These are phyloP conservation scores for Pholiota conissans DNA, from an alignment of 768 basidiomycete species.

Conservation along the genomic window DNA sequence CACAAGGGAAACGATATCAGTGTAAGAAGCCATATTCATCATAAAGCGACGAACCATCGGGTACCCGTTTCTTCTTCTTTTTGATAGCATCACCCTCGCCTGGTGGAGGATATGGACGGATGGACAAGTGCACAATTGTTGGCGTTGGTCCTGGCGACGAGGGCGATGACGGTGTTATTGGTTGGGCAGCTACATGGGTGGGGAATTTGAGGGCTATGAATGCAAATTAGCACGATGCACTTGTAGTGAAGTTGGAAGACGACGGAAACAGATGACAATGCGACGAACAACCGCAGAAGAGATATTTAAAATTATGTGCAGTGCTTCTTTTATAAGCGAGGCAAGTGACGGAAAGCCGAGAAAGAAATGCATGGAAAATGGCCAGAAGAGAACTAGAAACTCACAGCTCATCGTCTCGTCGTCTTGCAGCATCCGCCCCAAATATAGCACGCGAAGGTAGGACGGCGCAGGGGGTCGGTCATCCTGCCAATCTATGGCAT, in stretches of 20 bases:
- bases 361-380: not conserved
- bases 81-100: conserved; percentile 50
- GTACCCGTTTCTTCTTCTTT: conserved; percentile 49
- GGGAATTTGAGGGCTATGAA: conserved; percentile 40
- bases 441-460: conserved; percentile 71
- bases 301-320: not conserved
- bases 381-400: conserved; percentile 22
- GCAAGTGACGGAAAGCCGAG: conserved; percentile 7
- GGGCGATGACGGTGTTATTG: conserved; percentile 20
- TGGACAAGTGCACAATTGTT: conserved; percentile 77
- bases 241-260: not conserved
- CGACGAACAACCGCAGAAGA: too few species aligned
- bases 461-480: conserved; percentile 78
- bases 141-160: conserved; percentile 32
- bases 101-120: conserved; percentile 57
- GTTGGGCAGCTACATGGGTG: conserved; percentile 33
- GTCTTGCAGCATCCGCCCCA: conserved; percentile 82
- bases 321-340: not conserved
- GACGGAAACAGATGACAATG: too few species aligned
- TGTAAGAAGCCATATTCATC: not conserved
- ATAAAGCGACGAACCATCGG: conserved; percentile 26
- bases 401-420: conserved; percentile 73
- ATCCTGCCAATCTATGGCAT: conserved; percentile 67
- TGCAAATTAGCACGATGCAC: not conserved
- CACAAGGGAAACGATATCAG: not conserved